Percentiles rank a stretch among this genome's conserved stretches.
Conservation (phyloP, 257 asterid species). For the Solanum dulcamara region DNA sequence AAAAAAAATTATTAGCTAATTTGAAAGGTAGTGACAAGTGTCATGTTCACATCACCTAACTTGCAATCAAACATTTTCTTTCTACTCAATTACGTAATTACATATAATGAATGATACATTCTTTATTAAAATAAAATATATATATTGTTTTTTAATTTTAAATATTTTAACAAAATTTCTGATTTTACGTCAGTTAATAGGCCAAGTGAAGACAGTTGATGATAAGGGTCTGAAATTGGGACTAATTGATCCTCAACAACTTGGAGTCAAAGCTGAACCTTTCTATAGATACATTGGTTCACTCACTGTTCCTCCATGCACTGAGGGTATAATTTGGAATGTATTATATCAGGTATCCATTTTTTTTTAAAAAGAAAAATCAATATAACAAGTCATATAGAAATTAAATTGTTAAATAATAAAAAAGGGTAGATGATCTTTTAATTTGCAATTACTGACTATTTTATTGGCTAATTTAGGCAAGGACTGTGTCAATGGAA, state of each 20-base stretch:
- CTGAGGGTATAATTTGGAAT: constrained; percentile 73
- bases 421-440: too few relatives aligned
- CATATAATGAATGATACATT: neutral
- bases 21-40: neutral
- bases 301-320: constrained; percentile 79
- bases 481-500: constrained; percentile 49
- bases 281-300: constrained; percentile 70
- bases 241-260: constrained; percentile 25
- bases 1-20: neutral
- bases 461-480: constrained; percentile 14
- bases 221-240: constrained; percentile 27
- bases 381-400: too few relatives aligned
- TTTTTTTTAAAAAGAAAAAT: too few relatives aligned
- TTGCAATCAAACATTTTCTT: neutral
- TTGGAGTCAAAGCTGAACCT: constrained; percentile 40
- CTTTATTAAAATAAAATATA: neutral
- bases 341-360: constrained; percentile 33
- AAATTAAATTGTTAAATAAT: too few relatives aligned
- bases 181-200: constrained; percentile 17
- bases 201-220: neutral
- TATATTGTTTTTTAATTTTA: neutral
- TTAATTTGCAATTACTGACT: neutral
- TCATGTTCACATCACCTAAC: neutral
- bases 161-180: neutral
- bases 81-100: neutral